These are phyloP conservation scores for Zymoseptoria ardabiliae DNA, from an alignment of 2,329 filamentous ascomycete species.

Conservation along the genomic window DNA sequence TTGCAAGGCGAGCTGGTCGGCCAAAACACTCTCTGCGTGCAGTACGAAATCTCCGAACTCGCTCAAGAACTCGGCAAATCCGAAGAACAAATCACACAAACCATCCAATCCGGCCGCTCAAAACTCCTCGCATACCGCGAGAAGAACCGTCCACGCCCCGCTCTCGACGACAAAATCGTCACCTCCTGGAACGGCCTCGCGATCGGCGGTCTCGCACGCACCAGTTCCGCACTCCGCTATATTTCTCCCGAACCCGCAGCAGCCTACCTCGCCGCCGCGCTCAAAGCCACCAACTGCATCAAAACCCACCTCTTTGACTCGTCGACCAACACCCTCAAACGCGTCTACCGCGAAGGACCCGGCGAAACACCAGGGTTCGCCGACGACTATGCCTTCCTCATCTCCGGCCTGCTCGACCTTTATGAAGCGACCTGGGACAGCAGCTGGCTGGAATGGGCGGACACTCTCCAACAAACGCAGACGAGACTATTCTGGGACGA, in stretches of 20 bases:
- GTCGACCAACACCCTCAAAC: slow-evolving; percentile 55
- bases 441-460: slow-evolving; percentile 69
- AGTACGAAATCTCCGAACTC: slow-evolving; percentile 59
- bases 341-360: slow-evolving; percentile 63
- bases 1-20: slow-evolving; percentile 90
- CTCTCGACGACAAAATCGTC: slow-evolving; percentile 81
- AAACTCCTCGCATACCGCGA: slow-evolving; percentile 67
- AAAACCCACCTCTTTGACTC: slow-evolving; percentile 64
- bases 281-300: slow-evolving; percentile 65
- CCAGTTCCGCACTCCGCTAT: slow-evolving; percentile 58
- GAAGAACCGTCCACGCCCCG: slow-evolving; percentile 65
- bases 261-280: slow-evolving; percentile 57
- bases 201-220: slow-evolving; percentile 72
- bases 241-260: slow-evolving; percentile 43
- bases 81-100: slow-evolving; percentile 58
- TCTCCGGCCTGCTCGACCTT: slow-evolving; percentile 72
- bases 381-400: slow-evolving; percentile 89
- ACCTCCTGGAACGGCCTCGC: slow-evolving; percentile 83
- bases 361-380: slow-evolving; percentile 69
- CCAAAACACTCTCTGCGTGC: slow-evolving; percentile 77
- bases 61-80: slow-evolving; percentile 67
- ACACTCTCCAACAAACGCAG: slow-evolving; percentile 70
- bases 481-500: slow-evolving; percentile 70
- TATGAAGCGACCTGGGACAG: slow-evolving; percentile 77
- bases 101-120: slow-evolving; percentile 58